These are phyloP conservation scores for Cordyceps farinosa DNA, from an alignment of 2,329 filamentous ascomycete genomes.

Conservation along the genomic window DNA sequence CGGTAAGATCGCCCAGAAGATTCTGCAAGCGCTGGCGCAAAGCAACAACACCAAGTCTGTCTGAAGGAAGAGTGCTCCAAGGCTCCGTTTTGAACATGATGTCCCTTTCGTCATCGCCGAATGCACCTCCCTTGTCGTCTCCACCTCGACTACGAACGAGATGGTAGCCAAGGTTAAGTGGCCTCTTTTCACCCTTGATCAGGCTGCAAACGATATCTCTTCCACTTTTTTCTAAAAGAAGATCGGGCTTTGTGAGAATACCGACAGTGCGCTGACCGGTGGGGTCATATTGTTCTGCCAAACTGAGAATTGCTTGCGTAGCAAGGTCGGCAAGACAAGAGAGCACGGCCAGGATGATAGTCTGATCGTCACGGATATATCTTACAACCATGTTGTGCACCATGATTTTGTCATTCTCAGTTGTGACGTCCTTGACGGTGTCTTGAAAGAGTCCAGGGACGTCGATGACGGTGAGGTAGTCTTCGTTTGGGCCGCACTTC, in stretches of 20 bases:
- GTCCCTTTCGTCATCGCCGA: background rate
- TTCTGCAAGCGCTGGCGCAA: slow-evolving; percentile 25
- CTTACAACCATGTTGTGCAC: slow-evolving; percentile 45
- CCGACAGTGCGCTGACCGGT: slow-evolving; percentile 39
- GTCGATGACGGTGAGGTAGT: slow-evolving; percentile 51
- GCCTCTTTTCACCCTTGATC: slow-evolving; percentile 19
- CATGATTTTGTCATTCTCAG: slow-evolving; percentile 41
- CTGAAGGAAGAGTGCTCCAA: slow-evolving; percentile 19
- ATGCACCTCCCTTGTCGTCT: slow-evolving; percentile 17
- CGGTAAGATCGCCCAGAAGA: slow-evolving; percentile 28
- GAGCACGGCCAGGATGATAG: slow-evolving; percentile 40
- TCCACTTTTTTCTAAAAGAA: slow-evolving; percentile 28
- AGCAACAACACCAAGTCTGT: slow-evolving; percentile 25
- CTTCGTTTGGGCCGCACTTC: slow-evolving; percentile 42
- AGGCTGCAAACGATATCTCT: slow-evolving; percentile 21
- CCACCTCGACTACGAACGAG: slow-evolving; percentile 26
- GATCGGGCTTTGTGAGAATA: slow-evolving; percentile 46
- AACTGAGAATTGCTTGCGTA: slow-evolving; percentile 42
- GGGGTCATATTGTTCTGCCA: slow-evolving; percentile 35
- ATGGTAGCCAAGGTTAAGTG: slow-evolving; percentile 25
- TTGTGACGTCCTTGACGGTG: slow-evolving; percentile 38
- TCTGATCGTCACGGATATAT: slow-evolving; percentile 45
- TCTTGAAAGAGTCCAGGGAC: slow-evolving; percentile 50
- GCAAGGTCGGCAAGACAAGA: slow-evolving; percentile 42
- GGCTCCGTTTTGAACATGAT: background rate